phyloP scores from a whole-genome alignment of 192 early-diverging fungal genomes.

The Cladochytrium replicatum region DNA sequence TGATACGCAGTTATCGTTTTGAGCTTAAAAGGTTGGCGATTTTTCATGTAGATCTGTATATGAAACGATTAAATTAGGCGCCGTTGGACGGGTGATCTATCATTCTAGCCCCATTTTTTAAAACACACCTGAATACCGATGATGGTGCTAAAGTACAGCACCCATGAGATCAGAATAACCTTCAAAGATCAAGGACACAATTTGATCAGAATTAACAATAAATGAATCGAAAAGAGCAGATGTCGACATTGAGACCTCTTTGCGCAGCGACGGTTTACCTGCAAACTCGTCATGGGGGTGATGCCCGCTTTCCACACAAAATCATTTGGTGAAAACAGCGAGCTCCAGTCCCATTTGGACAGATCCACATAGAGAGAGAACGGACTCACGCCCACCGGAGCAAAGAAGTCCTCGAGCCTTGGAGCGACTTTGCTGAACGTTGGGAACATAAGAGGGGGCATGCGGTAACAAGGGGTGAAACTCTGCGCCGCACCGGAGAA shows the following conservation, averaged over 20 bases:
- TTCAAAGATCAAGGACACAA: slow-evolving; percentile 2
- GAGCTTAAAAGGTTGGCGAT: slow-evolving; percentile 16
- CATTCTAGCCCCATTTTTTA: neutral
- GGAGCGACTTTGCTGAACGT: too few relatives aligned
- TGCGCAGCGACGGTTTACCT: neutral
- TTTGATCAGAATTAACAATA: neutral
- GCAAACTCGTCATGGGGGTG: slow-evolving; percentile 9
- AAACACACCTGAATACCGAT: slow-evolving; percentile 15
- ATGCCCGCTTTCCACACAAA: slow-evolving; percentile 14
- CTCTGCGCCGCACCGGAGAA: too few relatives aligned
- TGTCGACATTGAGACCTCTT: too few relatives aligned
- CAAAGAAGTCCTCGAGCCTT: too few relatives aligned
- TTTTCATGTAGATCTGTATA: slow-evolving; percentile 12
- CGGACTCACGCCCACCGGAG: too few relatives aligned
- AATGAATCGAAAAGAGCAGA: neutral
- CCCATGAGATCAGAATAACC: slow-evolving; percentile 27
- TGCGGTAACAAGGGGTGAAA: too few relatives aligned
- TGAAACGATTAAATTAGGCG: slow-evolving; percentile 4
- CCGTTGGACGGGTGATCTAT: neutral
- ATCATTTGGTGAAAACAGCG: slow-evolving; percentile 5
- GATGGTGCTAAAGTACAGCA: slow-evolving; percentile 26
- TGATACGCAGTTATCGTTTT: slow-evolving; percentile 13
- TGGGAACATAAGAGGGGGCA: too few relatives aligned
- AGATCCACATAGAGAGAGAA: slow-evolving; percentile 3
- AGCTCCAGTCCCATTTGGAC: slow-evolving; percentile 17